phyloP scores from a whole-genome alignment of 116 monocot species.

The Phalaenopsis hybrid region DNA sequence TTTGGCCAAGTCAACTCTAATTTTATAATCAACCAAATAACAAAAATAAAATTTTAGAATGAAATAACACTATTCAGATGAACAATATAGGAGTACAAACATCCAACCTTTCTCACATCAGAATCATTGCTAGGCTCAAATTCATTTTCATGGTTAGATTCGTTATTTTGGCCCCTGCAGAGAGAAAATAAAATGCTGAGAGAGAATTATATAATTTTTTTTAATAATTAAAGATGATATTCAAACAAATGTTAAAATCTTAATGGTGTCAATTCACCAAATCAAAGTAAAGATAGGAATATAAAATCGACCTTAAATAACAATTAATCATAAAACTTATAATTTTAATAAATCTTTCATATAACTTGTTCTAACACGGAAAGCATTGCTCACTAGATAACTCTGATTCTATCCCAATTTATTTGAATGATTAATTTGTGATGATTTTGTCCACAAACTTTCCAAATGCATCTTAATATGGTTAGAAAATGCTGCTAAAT shows the following conservation, averaged over 20 bases:
- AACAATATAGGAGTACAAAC: not conserved
- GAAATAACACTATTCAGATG: not conserved
- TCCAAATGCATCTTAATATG: no score
- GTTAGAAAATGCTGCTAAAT: no score
- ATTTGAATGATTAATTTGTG: no score
- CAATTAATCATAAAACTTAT: not conserved
- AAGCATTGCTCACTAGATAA: no score
- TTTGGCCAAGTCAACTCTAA: not conserved
- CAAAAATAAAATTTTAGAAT: not conserved
- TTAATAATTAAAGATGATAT: not conserved
- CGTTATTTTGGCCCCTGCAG: not conserved
- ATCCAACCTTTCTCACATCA: constrained; percentile 3
- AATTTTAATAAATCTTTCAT: no score
- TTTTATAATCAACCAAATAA: not conserved
- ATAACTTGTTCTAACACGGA: no score
- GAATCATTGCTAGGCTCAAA: not conserved
- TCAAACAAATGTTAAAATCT: not conserved
- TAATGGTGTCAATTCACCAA: not conserved
- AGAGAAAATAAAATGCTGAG: not conserved
- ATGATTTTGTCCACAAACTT: no score
- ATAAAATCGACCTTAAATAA: not conserved
- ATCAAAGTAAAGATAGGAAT: not conserved
- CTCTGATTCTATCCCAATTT: no score
- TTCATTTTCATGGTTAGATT: not conserved
- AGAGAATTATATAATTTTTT: not conserved